Percentiles rank a stretch among this genome's conserved stretches.
These are phyloP conservation scores for Amniculicola lignicola DNA, from an alignment of 495 filamentous ascomycete species.

Conservation along the genomic window DNA sequence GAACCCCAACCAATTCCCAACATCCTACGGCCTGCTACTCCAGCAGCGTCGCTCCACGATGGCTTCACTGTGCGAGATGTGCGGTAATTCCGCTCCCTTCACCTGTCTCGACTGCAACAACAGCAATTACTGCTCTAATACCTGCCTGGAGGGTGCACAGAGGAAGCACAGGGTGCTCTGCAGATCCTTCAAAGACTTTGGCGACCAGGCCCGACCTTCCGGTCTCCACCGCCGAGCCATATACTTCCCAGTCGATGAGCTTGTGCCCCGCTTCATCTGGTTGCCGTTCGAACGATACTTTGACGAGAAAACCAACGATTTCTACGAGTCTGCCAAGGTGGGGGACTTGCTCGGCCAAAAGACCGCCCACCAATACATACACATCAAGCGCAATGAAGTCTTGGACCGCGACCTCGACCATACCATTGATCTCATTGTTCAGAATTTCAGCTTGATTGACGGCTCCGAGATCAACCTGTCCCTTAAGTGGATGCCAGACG, in stretches of 20 bases:
- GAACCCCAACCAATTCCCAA: too few species aligned
- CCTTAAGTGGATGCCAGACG: neutral
- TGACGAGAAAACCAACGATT: neutral
- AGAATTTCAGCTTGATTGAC: neutral
- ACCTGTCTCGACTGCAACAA: neutral
- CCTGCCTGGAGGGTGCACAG: neutral
- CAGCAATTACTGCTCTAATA: neutral
- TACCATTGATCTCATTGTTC: neutral
- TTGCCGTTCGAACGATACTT: neutral
- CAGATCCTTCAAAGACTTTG: neutral
- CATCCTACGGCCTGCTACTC: too few species aligned
- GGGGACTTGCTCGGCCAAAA: neutral
- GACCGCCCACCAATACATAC: neutral
- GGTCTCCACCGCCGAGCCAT: neutral
- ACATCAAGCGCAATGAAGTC: neutral
- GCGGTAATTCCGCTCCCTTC: neutral
- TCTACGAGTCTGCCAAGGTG: neutral
- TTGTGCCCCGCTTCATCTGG: neutral
- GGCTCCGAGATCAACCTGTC: neutral
- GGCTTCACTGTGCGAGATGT: neutral
- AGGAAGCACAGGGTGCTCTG: neutral
- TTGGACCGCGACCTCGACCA: neutral
- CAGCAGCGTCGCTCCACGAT: too few species aligned
- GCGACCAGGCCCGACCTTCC: neutral
- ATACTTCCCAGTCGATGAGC: neutral